A percentile compares a stretch with the other conserved stretches of the same genome.
Conservation (phyloP, 1,284 basidiomycete species). For the Agaricales sp. region DNA sequence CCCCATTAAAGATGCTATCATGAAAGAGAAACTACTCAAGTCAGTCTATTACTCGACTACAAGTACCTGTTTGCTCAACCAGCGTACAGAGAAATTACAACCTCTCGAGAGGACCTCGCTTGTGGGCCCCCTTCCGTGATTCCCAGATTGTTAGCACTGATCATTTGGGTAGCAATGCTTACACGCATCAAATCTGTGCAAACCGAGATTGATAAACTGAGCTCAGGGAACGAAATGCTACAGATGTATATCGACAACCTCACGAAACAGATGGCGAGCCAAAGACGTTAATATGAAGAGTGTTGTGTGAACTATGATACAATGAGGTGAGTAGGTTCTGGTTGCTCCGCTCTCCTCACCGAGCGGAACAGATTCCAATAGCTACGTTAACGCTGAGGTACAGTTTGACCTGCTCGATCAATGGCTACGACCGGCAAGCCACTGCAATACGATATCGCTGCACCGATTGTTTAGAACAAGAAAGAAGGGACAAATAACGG, state of each 20-base stretch:
- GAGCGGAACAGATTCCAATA: background rate
- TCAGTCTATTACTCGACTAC: conserved; percentile 21
- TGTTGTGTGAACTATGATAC: no score
- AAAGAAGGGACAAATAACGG: background rate
- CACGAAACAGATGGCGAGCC: conserved; percentile 73
- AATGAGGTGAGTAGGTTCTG: background rate
- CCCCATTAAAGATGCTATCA: conserved; percentile 61
- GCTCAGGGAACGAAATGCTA: conserved; percentile 69
- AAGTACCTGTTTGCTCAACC: background rate
- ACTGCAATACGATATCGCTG: conserved; percentile 67
- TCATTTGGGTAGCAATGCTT: conserved; percentile 42
- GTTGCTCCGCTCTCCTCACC: background rate
- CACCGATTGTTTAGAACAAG: conserved; percentile 1
- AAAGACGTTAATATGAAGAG: conserved; percentile 32
- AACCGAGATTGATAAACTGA: conserved; percentile 65
- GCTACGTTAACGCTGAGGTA: background rate
- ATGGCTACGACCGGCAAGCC: conserved; percentile 58
- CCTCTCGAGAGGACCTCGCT: conserved; percentile 64
- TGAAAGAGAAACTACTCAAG: conserved; percentile 59
- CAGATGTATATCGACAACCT: conserved; percentile 87
- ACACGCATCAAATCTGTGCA: conserved; percentile 60
- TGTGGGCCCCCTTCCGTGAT: conserved; percentile 39
- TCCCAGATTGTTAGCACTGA: background rate
- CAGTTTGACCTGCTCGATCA: no score
- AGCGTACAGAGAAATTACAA: conserved; percentile 49